Percentiles rank a stretch among this genome's conserved stretches.
Evolutionary conservation across 805 yeast genomes (phyloP).

Genomic region (Candida xyloterini): DNA sequence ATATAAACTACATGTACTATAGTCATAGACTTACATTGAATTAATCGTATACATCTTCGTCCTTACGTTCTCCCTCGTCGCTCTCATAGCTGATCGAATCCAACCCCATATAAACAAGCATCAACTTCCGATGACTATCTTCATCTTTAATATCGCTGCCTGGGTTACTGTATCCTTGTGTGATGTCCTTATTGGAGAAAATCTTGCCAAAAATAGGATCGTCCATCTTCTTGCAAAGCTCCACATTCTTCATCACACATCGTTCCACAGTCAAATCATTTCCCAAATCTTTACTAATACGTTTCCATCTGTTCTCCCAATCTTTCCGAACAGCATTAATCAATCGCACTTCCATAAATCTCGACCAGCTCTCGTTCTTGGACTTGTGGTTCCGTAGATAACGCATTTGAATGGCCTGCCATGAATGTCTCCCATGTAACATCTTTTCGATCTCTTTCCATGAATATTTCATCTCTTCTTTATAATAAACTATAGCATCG

Average conservation of each 20-base stretch:
- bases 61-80: constrained; percentile 21
- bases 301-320: constrained; percentile 41
- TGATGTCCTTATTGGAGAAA: constrained; percentile 30
- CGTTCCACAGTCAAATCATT: constrained; percentile 30
- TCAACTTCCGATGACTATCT: constrained; percentile 32
- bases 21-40: background rate
- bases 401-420: constrained; percentile 49
- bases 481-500: constrained; percentile 34
- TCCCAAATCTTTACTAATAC: constrained; percentile 35
- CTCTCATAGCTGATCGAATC: constrained; percentile 35
- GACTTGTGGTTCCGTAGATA: constrained; percentile 40
- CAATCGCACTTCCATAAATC: constrained; percentile 34
- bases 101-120: constrained; percentile 37
- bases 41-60: background rate
- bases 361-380: constrained; percentile 35
- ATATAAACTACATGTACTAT: constrained; percentile 3
- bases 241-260: constrained; percentile 30
- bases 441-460: constrained; percentile 39
- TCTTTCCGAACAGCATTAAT: constrained; percentile 34
- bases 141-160: constrained; percentile 31
- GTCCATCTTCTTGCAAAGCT: constrained; percentile 32
- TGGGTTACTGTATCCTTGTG: constrained; percentile 24
- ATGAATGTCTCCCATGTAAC: constrained; percentile 34
- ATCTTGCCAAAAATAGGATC: constrained; percentile 24
- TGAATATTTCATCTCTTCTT: constrained; percentile 35